Base-by-base conservation (phyloP, 371 early-diverging fungal species). In the Mucor racemosus region DNA sequence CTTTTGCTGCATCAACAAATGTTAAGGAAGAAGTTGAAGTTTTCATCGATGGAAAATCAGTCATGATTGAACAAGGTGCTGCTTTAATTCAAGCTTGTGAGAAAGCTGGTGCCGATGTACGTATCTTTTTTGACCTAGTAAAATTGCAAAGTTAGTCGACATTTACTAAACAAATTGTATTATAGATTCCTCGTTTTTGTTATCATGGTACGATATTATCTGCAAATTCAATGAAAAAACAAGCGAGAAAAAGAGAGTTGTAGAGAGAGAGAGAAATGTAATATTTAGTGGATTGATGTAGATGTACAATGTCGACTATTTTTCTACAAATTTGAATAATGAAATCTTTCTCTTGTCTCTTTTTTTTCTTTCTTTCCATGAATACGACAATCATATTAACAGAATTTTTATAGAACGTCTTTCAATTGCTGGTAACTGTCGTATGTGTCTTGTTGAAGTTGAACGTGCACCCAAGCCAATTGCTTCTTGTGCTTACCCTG, bases 371-470 rank as follows among this genome's bases (percentile, higher is more conserved):
- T 56, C 38, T n/a, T 19, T 54, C 13, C 54, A 8, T 44, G 44
- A 38, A 21, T 59, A 7, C 42, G 26, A 31, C 14, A 26, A 53
- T 53, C 14, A 53, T 53, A 14, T 53, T 53, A 53, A 53, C 53
- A 53, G 53, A 11, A 31, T 31, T 53, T 53, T 40, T 41, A 62
- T 76, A 79, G 79, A 96, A 74, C 94, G 98, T 61, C 89, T 98
- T 58, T 90, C 94, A 33, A 89, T 98, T 62, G 99, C 99, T 26
- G 99, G 99, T 76, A 98, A 98, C 89, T 98, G 99, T 80, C 94
- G 99, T 80, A 98, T 98, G 98, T 98, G 99, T 76, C 88, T 98
- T 64, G 98, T 98, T 38, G 98, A 98, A 84, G 85, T 98, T 26
- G 98, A 97, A 75, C 92, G 92, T 76, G 88, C 93, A 38, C 98